Conservation (phyloP, 345 rosid species). For the Excoecaria cochinchinensis region DNA sequence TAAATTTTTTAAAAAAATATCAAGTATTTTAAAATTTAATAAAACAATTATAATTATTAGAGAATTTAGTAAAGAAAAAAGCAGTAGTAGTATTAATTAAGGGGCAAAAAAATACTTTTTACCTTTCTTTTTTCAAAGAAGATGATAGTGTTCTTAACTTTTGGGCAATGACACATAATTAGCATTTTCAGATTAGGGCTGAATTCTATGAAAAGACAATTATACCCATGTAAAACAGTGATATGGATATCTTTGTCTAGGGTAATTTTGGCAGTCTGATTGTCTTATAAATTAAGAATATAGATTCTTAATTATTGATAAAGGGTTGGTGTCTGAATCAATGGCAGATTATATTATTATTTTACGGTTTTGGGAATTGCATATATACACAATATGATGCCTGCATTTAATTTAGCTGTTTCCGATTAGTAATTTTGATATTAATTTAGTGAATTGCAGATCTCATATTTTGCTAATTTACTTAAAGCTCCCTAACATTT, state of each 20-base stretch:
- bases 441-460: slow-evolving; percentile 15
- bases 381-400: slow-evolving; percentile 18
- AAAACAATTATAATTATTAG: too few species aligned
- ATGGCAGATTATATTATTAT: slow-evolving; percentile 15
- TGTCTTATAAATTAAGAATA: not conserved
- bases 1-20: too few species aligned
- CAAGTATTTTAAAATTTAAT: too few species aligned
- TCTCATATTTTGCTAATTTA: slow-evolving; percentile 4
- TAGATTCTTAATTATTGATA: not conserved
- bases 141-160: not conserved
- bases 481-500: slow-evolving; percentile 13
- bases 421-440: slow-evolving; percentile 14
- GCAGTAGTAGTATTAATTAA: too few species aligned
- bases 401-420: slow-evolving; percentile 29
- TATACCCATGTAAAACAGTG: not conserved
- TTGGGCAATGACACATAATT: not conserved
- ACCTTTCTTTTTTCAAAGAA: too few species aligned
- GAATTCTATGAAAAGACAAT: slow-evolving; percentile 18
- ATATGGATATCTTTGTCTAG: not conserved
- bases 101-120: too few species aligned
- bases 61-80: too few species aligned
- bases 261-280: slow-evolving; percentile 7
- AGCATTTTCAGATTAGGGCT: not conserved
- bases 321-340: slow-evolving; percentile 19
- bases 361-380: slow-evolving; percentile 37